phyloP scores from a whole-genome alignment of 805 yeast species.

The Candida palmyrensis region DNA sequence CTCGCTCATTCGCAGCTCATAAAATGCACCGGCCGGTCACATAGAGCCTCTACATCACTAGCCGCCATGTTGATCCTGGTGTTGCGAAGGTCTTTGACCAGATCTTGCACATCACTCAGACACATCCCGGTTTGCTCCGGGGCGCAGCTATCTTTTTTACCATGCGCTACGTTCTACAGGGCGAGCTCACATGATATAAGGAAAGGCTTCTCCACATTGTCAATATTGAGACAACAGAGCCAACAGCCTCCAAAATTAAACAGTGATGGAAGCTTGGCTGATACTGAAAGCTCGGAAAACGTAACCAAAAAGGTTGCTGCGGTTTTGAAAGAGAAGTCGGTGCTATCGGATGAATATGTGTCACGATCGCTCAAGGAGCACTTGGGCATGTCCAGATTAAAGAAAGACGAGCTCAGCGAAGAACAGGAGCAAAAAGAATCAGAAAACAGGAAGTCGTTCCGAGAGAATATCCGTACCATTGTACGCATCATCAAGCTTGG shows the following conservation, averaged over 20 bases:
- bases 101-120: no score
- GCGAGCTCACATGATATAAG: no score
- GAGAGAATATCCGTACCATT: constrained; percentile 32
- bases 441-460: constrained; percentile 22
- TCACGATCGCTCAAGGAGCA: constrained; percentile 23
- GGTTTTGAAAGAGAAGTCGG: constrained; percentile 1
- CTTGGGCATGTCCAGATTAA: constrained; percentile 21
- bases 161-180: no score
- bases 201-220: background rate
- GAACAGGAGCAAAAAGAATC: constrained; percentile 25
- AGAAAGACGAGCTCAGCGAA: constrained; percentile 18
- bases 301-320: background rate
- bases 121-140: no score
- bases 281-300: no score
- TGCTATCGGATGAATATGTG: background rate
- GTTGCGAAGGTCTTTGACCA: no score
- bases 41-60: no score
- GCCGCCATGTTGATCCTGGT: no score
- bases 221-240: background rate
- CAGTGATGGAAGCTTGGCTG: background rate
- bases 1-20: no score
- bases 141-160: no score
- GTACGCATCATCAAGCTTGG: constrained; percentile 35
- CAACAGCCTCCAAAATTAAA: background rate
- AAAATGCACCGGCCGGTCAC: no score